These are phyloP conservation scores for Trichoderma pleuroti DNA, from an alignment of 2,329 filamentous ascomycete genomes.

Conservation along the genomic window DNA sequence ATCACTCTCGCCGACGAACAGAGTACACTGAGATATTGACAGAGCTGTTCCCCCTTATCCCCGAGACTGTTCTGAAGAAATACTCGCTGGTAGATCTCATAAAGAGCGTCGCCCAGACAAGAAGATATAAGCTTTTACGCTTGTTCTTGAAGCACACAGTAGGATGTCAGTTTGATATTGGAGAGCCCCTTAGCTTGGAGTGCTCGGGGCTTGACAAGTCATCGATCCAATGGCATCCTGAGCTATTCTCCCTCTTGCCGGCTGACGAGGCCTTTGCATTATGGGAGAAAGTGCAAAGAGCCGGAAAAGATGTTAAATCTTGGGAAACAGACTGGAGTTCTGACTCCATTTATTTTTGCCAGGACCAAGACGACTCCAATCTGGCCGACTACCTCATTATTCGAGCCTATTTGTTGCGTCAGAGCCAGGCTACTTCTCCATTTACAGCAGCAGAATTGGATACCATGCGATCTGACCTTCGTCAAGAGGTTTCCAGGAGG, in stretches of 20 bases:
- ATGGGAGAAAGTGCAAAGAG: not conserved
- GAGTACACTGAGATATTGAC: not conserved
- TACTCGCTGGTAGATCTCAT: not conserved
- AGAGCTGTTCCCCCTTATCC: not conserved
- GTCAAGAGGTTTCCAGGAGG: slow-evolving; percentile 23
- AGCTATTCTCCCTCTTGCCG: not conserved
- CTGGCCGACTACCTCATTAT: not conserved
- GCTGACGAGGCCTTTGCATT: not conserved
- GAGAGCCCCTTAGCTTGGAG: slow-evolving; percentile 8
- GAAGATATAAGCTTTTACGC: slow-evolving; percentile 25
- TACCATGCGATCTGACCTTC: not conserved
- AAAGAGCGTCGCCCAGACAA: not conserved
- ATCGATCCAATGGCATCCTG: not conserved
- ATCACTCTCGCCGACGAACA: not conserved
- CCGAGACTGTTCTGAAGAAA: not conserved
- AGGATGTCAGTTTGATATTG: slow-evolving; percentile 25
- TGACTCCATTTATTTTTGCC: not conserved
- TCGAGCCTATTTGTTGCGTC: not conserved
- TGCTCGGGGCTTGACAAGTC: not conserved
- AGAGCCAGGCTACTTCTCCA: not conserved
- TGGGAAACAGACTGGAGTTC: not conserved
- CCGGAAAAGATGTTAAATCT: not conserved
- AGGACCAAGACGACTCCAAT: not conserved
- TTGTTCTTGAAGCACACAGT: slow-evolving; percentile 24
- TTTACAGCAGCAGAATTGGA: not conserved